Evolutionary conservation across 441 rosid genomes (phyloP), one percentile per base, ranked within the genome.

Genomic region (Isatis lusitanica): DNA sequence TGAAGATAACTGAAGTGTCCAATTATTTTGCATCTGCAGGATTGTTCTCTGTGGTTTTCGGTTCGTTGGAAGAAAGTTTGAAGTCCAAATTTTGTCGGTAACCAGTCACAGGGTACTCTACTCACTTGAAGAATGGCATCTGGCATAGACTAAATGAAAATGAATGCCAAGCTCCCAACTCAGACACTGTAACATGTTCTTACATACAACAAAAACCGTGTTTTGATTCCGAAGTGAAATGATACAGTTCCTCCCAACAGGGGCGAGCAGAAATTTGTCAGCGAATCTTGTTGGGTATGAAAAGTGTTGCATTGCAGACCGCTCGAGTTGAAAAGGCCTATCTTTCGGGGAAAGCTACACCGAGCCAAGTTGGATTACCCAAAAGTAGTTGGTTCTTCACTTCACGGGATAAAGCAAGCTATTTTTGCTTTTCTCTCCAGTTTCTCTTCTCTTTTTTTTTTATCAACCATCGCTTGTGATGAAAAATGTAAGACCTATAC

Each of bases 1-100:
- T 59, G 38, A 50, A 60, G 24, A 8, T 8, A 38, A 30, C 42
- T 63, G 63, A 47, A 42, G 11, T 56, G 9, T 73, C 18, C 33
- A 66, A 44, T 26, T 6, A 35, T 26, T 68, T 73, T 63, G 24
- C 52, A 21, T 76, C 68, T 71, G 82, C 90, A 94, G 93, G 90
- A 73, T 58, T 79, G 46, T 87, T 90, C 77, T 75, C 89, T 21
- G 60, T 79, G 9, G 74, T 85, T 63, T 80, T 94, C 44, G 83
- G 81, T 60, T 81, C 50, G 40, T 72, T 89, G 78, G 92, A 85
- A 80, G 83, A 82, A 74, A 65, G 52, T 17, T 56, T 92, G 87
- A 87, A 71, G 70, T 42, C 68, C 16, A 82, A 83, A 66, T 87
- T 87, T 76, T 86, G 90, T 61, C 70, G 71, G 71, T 82, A 79